A percentile compares a stretch with the other conserved stretches of the same genome.
These are phyloP conservation scores for Cardamine resedifolia DNA, from an alignment of 345 rosid genomes.

Conservation along the genomic window DNA sequence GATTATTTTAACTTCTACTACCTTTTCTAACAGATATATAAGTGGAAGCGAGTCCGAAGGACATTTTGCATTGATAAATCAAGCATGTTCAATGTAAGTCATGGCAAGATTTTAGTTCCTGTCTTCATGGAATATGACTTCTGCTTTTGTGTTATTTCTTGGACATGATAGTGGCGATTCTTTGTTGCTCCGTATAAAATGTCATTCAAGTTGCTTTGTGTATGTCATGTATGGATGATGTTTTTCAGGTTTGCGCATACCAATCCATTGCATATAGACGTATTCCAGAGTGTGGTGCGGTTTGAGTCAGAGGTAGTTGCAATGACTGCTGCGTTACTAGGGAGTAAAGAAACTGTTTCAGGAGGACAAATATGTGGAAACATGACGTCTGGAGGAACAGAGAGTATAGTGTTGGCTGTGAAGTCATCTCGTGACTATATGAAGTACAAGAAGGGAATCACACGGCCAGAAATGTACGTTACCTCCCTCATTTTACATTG, in stretches of 20 bases:
- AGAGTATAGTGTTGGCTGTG: constrained; percentile 88
- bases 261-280: constrained; percentile 87
- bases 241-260: constrained; percentile 90
- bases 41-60: constrained; percentile 90
- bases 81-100: constrained; percentile 97
- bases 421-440: constrained; percentile 95
- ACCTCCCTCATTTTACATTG: neutral
- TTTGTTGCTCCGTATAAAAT: neutral
- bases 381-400: constrained; percentile 99
- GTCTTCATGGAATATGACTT: neutral
- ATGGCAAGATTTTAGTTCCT: neutral
- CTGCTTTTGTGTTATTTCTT: neutral
- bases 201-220: neutral
- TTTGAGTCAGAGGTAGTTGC: constrained; percentile 97
- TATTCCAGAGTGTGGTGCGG: constrained; percentile 77
- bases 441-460: constrained; percentile 83
- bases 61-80: constrained; percentile 87
- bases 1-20: neutral
- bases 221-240: constrained; percentile 32
- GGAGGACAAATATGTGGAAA: constrained; percentile 93
- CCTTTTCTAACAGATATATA: constrained; percentile 62
- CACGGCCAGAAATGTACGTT: constrained; percentile 80
- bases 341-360: constrained; percentile 66
- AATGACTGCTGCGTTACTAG: constrained; percentile 88
- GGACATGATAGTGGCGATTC: neutral